Percentiles rank a stretch among this genome's conserved stretches.
Conservation (phyloP, 306 rosid genomes). For the Hippophae gyantsensis region DNA sequence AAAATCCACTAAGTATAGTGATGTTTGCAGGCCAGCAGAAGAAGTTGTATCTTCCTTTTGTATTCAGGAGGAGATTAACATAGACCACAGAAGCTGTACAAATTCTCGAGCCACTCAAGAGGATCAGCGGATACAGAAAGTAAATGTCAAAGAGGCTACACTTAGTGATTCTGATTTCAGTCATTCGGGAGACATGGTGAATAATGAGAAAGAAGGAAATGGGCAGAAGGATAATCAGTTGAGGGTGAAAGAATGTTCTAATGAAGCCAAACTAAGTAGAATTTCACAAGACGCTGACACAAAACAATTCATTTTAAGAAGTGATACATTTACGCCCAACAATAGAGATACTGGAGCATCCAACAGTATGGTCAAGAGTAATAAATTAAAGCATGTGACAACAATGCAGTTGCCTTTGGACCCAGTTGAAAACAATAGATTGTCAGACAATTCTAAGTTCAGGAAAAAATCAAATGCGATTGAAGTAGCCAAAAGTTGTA, state of each 20-base stretch:
- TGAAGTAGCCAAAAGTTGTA: slow-evolving; percentile 21
- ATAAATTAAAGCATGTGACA: slow-evolving; percentile 32
- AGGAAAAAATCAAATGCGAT: slow-evolving; percentile 25
- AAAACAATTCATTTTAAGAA: slow-evolving; percentile 23
- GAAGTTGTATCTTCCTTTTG: slow-evolving; percentile 24
- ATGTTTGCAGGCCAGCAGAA: slow-evolving; percentile 14
- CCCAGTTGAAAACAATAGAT: slow-evolving; percentile 25
- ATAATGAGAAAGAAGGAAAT: slow-evolving; percentile 21
- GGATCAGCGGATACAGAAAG: slow-evolving; percentile 21
- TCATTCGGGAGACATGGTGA: slow-evolving; percentile 19
- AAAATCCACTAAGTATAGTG: slow-evolving; percentile 11
- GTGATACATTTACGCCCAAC: slow-evolving; percentile 18
- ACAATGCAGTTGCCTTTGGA: slow-evolving; percentile 28
- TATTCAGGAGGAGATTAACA: slow-evolving; percentile 21
- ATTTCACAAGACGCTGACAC: slow-evolving; percentile 27
- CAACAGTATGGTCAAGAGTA: slow-evolving; percentile 18
- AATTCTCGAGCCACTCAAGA: slow-evolving; percentile 25
- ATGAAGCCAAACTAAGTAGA: slow-evolving; percentile 28
- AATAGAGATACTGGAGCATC: slow-evolving; percentile 24
- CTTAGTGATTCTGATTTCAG: slow-evolving; percentile 9
- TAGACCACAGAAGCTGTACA: slow-evolving; percentile 21
- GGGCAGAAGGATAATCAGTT: slow-evolving; percentile 13
- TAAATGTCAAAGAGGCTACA: slow-evolving; percentile 12
- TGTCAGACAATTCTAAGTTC: slow-evolving; percentile 21
- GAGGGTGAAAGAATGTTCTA: slow-evolving; percentile 18